Evolutionary conservation across 106 monocot species (phyloP).

Genomic region (Dioscorea dumetorum): DNA sequence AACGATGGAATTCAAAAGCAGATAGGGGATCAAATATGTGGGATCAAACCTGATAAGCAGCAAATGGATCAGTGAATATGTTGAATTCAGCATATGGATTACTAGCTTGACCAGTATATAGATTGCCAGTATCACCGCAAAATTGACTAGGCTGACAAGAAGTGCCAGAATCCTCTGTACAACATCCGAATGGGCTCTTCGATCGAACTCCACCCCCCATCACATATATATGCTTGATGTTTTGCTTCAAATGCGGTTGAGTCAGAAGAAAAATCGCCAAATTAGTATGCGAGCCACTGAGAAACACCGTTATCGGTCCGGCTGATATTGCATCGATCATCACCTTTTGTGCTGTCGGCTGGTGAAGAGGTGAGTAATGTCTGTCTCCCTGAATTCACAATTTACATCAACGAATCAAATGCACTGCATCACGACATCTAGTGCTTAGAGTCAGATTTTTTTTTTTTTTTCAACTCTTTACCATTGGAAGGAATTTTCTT

Average conservation of each 20-base stretch:
- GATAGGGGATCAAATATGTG: neutral
- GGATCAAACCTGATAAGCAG: slow-evolving; percentile 75
- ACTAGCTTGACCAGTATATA: slow-evolving; percentile 43
- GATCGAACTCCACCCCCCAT: slow-evolving; percentile 89
- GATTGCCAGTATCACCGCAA: slow-evolving; percentile 71
- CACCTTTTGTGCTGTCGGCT: slow-evolving; percentile 79
- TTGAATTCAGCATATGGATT: slow-evolving; percentile 93
- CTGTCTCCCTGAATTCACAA: slow-evolving; percentile 44
- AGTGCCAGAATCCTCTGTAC: slow-evolving; percentile 25
- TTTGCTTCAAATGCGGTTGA: slow-evolving; percentile 68
- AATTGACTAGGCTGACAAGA: slow-evolving; percentile 31
- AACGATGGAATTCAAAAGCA: neutral
- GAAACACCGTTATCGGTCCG: slow-evolving; percentile 60
- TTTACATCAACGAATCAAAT: neutral
- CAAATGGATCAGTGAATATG: slow-evolving; percentile 83
- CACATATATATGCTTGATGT: slow-evolving; percentile 74
- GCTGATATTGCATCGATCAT: slow-evolving; percentile 63
- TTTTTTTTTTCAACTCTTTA: slow-evolving; percentile 11
- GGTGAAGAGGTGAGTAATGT: slow-evolving; percentile 56
- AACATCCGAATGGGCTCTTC: slow-evolving; percentile 72
- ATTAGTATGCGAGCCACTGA: slow-evolving; percentile 71
- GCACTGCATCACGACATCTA: neutral
- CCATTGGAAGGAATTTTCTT: slow-evolving; percentile 72
- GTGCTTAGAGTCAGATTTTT: neutral
- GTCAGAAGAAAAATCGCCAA: slow-evolving; percentile 81